Conservation (phyloP, 768 basidiomycete genomes). For the Chalciporus pseudorubinellus region DNA sequence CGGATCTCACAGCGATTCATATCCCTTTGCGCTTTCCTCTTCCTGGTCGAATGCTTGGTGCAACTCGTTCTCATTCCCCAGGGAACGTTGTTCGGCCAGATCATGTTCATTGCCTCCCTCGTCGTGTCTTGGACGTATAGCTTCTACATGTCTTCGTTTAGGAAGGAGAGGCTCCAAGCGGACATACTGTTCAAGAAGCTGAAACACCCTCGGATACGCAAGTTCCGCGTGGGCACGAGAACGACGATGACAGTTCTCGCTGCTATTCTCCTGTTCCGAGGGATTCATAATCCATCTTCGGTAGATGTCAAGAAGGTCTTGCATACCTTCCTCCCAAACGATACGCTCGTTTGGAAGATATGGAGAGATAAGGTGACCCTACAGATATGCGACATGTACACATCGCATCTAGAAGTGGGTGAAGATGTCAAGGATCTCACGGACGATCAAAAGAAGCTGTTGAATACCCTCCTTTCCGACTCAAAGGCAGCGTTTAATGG, state of each 20-base stretch:
- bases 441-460: background rate
- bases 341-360: slow-evolving; percentile 16
- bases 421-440: background rate
- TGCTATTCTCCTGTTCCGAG: slow-evolving; percentile 16
- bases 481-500: slow-evolving; percentile 14
- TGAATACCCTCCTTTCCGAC: slow-evolving; percentile 17
- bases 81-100: slow-evolving; percentile 31
- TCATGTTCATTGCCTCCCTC: slow-evolving; percentile 32
- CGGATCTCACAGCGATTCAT: slow-evolving; percentile 6
- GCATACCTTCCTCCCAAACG: slow-evolving; percentile 14
- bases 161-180: slow-evolving; percentile 26
- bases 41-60: slow-evolving; percentile 28
- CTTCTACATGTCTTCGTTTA: slow-evolving; percentile 30
- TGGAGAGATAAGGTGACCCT: slow-evolving; percentile 22
- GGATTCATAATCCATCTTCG: background rate
- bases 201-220: slow-evolving; percentile 10
- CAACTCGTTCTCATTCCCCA: slow-evolving; percentile 35
- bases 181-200: slow-evolving; percentile 17
- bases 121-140: slow-evolving; percentile 32
- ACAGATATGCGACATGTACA: slow-evolving; percentile 9
- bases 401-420: background rate
- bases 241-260: slow-evolving; percentile 21
- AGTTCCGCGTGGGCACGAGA: slow-evolving; percentile 16
- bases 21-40: slow-evolving; percentile 24
- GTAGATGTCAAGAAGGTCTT: slow-evolving; percentile 14